These are phyloP conservation scores for Bretziella fagacearum DNA, from an alignment of 2,329 filamentous ascomycete species.

Conservation along the genomic window DNA sequence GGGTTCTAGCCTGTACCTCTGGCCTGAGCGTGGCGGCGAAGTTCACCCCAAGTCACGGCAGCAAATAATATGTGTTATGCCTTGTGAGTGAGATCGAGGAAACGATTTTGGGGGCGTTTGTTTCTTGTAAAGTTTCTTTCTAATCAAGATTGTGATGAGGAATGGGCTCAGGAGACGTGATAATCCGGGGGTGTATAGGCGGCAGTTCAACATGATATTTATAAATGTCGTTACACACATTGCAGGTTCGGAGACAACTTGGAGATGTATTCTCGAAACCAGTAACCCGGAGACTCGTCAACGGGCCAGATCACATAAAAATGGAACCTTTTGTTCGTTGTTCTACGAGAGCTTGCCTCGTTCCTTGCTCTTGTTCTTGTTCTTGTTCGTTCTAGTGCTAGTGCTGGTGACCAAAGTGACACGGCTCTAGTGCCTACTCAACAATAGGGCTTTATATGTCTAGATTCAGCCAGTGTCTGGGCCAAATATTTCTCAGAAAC, in stretches of 20 bases:
- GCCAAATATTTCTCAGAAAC: neutral
- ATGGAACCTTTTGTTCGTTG: neutral
- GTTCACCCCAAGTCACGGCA: too few species aligned
- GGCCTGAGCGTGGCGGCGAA: neutral
- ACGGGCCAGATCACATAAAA: neutral
- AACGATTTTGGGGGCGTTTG: neutral
- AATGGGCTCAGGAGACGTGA: too few species aligned
- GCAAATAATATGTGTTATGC: neutral
- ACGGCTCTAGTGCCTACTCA: neutral
- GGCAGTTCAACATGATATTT: too few species aligned
- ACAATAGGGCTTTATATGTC: neutral
- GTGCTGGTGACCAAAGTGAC: neutral
- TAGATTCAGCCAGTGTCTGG: neutral
- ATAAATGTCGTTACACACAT: too few species aligned
- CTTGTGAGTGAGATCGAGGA: neutral
- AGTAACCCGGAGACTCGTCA: too few species aligned
- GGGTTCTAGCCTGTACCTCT: neutral
- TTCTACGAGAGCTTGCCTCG: neutral
- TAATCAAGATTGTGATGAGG: too few species aligned
- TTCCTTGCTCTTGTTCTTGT: neutral
- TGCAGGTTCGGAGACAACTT: too few species aligned
- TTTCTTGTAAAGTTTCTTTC: too few species aligned
- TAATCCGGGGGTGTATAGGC: too few species aligned
- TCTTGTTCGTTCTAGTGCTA: neutral
- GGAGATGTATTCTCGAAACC: too few species aligned